Conservation (phyloP, 495 filamentous ascomycete genomes). For the Trichoderma parareesei region DNA sequence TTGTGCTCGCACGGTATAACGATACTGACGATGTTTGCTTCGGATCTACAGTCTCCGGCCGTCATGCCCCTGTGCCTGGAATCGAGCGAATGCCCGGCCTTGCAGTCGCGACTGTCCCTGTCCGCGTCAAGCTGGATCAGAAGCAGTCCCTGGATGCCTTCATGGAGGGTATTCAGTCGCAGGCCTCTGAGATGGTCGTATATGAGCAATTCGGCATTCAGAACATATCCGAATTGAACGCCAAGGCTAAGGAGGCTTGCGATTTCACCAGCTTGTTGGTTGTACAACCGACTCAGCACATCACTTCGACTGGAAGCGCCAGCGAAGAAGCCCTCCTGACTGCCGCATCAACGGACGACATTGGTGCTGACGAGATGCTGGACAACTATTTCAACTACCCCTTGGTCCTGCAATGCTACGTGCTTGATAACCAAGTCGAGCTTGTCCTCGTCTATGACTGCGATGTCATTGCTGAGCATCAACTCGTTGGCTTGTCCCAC, state of each 20-base stretch:
- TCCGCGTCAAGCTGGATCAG: slow-evolving; percentile 25
- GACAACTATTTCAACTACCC: slow-evolving; percentile 11
- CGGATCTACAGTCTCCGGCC: slow-evolving; percentile 40
- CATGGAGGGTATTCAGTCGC: slow-evolving; percentile 24
- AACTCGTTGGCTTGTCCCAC: slow-evolving; percentile 17
- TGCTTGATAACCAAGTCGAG: background rate
- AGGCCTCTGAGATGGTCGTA: slow-evolving; percentile 28
- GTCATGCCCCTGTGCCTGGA: slow-evolving; percentile 36
- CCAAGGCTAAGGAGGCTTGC: slow-evolving; percentile 12
- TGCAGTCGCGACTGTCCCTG: slow-evolving; percentile 51
- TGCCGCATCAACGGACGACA: background rate
- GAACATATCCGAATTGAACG: slow-evolving; percentile 9
- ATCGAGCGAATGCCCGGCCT: slow-evolving; percentile 43
- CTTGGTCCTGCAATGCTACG: background rate
- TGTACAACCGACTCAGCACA: background rate
- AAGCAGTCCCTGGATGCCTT: slow-evolving; percentile 15
- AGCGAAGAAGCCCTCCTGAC: background rate
- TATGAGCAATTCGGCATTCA: slow-evolving; percentile 42
- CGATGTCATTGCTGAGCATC: slow-evolving; percentile 14
- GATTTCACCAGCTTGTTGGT: slow-evolving; percentile 4
- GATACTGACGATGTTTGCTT: slow-evolving; percentile 37
- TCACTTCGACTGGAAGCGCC: background rate
- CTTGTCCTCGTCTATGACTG: slow-evolving; percentile 1
- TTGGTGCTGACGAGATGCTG: background rate
- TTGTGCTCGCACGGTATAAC: slow-evolving; percentile 29